Evolutionary conservation across 345 rosid species (phyloP).

Genomic region (Populus pruinosa): DNA sequence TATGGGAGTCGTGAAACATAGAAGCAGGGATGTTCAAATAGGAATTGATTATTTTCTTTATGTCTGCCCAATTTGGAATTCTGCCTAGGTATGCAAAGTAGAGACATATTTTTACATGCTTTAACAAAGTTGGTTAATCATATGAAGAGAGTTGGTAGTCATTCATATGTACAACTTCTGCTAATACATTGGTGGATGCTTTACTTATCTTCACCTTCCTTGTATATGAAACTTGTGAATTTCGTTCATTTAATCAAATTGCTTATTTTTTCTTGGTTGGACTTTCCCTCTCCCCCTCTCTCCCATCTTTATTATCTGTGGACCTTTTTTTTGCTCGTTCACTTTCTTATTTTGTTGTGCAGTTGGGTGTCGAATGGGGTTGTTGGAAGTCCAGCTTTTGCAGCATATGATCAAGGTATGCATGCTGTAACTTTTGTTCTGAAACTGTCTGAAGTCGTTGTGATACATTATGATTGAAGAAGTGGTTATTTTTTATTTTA

Average conservation of each 20-base stretch:
- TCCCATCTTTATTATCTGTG: too few species aligned
- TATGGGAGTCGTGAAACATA: neutral
- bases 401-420: conserved; percentile 95
- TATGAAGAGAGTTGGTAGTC: neutral
- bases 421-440: conserved; percentile 1
- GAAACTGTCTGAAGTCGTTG: conserved; percentile 9
- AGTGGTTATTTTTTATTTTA: conserved; percentile 5
- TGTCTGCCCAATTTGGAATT: neutral
- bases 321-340: neutral
- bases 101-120: neutral
- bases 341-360: conserved; percentile 9
- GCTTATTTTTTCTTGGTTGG: too few species aligned
- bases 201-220: neutral
- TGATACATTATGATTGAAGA: conserved; percentile 4
- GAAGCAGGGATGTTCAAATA: neutral
- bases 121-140: neutral
- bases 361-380: conserved; percentile 97
- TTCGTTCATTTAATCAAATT: too few species aligned
- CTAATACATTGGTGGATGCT: too few species aligned
- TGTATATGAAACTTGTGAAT: neutral
- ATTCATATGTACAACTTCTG: too few species aligned
- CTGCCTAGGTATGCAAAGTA: neutral
- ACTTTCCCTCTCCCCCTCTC: too few species aligned
- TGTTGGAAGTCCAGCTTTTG: conserved; percentile 98
- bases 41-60: neutral